Evolutionary conservation across 1,284 basidiomycete genomes (phyloP).

Genomic region (Malassezia equina): DNA sequence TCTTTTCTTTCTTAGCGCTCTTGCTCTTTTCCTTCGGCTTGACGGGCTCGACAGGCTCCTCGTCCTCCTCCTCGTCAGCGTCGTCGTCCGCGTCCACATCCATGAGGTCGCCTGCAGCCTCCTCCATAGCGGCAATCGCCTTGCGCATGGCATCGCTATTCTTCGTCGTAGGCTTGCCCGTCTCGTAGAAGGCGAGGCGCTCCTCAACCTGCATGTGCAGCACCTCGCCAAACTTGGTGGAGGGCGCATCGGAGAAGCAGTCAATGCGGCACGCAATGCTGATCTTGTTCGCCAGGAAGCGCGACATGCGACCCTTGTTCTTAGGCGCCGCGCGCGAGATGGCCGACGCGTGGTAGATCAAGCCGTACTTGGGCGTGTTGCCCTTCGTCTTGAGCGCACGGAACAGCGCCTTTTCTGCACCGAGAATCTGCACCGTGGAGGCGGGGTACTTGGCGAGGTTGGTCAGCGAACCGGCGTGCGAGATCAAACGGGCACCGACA

Average conservation of each 20-base stretch:
- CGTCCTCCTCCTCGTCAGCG: conserved; percentile 52
- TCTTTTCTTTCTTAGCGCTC: conserved; percentile 58
- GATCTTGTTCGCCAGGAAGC: conserved; percentile 84
- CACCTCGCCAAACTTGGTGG: conserved; percentile 88
- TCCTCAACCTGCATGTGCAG: conserved; percentile 90
- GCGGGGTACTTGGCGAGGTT: conserved; percentile 98
- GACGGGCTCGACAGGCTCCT: conserved; percentile 33
- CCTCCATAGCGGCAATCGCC: conserved; percentile 67
- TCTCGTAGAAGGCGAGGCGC: conserved; percentile 83
- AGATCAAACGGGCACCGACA: conserved; percentile 87
- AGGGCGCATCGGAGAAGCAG: conserved; percentile 78
- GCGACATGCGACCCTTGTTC: conserved; percentile 82
- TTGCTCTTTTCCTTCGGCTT: conserved; percentile 51
- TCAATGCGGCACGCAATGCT: conserved; percentile 96
- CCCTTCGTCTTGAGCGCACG: conserved; percentile 96
- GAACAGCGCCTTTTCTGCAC: conserved; percentile 97
- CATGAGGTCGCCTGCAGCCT: conserved; percentile 61
- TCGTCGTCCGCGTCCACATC: conserved; percentile 59
- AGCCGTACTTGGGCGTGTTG: conserved; percentile 79
- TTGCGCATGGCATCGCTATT: conserved; percentile 59
- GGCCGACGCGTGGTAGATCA: conserved; percentile 56
- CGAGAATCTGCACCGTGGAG: conserved; percentile 93
- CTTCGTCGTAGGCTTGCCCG: conserved; percentile 42
- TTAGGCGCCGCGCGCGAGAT: conserved; percentile 90
- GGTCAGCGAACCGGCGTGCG: conserved; percentile 91